Base-by-base conservation (phyloP, 139 green algal species). In the Yamagishiella unicocca region DNA sequence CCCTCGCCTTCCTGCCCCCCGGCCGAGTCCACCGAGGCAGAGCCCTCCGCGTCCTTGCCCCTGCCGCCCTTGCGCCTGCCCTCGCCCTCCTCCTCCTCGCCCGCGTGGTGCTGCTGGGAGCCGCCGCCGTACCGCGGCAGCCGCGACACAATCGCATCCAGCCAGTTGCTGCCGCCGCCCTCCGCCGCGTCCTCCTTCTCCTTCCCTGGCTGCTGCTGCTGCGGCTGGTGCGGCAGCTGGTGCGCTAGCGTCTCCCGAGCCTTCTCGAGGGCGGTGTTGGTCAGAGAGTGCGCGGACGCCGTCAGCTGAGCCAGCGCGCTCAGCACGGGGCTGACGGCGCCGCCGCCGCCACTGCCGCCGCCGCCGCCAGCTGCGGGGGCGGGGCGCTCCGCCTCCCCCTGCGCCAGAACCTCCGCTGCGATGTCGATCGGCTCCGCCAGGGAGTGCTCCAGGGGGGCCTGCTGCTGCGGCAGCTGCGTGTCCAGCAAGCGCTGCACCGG, bases 191-290 rank as follows among this genome's bases (percentile, higher is more conserved):
- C n/a, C 64, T 21, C 21, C 22, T n/a, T 14, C 19, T 86, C 43
- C 19, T 84, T 35, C 40, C 70, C 38, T 43, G 53, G 37, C 45
- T 85, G 58, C 87, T 85, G 40, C 45, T 80, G 70, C 37, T 88
- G 67, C 38, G 74, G 35, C 25, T 70, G 19, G 24, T 53, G 35
- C 33, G 73, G 45, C 27, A 53, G 87, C 66, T 89, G 74, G 50
- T 81, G 70, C 37, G 33, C 55, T 29, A 80, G 22, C 24, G 77
- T 33, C 45, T 76, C 75, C 2, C 38, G n/a, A 8, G 50, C 76
- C 43, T 58, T 70, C 6, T 70, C 67, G 14, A 82, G 31, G 4
- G 74, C 74, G 21, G 46, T 53, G 46, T 46, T 50, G 4, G 66
- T 85, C 25, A 75, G 46, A 21, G 50, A 73, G 4, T 64, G 82